Base-by-base conservation (phyloP, 2,329 filamentous ascomycete genomes). In the Trichoderma sp. region DNA sequence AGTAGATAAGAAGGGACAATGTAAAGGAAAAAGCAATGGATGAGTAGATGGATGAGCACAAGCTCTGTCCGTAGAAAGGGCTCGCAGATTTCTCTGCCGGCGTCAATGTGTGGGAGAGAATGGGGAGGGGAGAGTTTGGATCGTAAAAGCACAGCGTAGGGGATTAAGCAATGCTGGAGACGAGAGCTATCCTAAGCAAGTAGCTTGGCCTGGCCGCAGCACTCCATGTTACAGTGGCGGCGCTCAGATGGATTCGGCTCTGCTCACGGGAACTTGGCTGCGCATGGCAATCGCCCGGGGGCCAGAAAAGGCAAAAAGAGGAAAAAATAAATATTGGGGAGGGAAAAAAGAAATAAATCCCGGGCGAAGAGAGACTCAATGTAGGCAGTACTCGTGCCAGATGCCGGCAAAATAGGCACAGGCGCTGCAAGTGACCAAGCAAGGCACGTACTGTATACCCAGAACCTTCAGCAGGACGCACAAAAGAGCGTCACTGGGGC, bases 81-180 rank as follows among this genome's bases (percentile, higher is more conserved):
- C 61, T 65, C 29, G 22, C 34, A 45, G 64, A 32, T 42, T 45
- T 53, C 56, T 60, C 29, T 52, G 34, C 39, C 22, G 27, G 64
- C 56, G 68, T 63, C 29, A 58, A 61, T 52, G 64, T 67, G 42
- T 69, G 68, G 58, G 65, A 69, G 52, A 69, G 17, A 52, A 64
- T 39, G 53, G 59, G 45, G 54, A 64, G 52, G 67, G 60, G 39
- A 52, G 65, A 59, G 54, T 50, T 42, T 42, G 37, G 67, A 67
- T 57, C 45, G 54, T 56, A 64, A n/a, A 53, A 34, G 63, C 58
- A 57, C 39, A 58, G 63, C 42, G 50, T 48, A 66, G 22, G 60
- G 45, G 48, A 64, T 54, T 19, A 22, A 45, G 37, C 54, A 64
- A 53, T 64, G 22, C 35, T 34, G 34, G 54, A 37, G 54, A 25